These are phyloP conservation scores for Salinomyces thailandicus DNA, from an alignment of 2,329 filamentous ascomycete species.

Conservation along the genomic window DNA sequence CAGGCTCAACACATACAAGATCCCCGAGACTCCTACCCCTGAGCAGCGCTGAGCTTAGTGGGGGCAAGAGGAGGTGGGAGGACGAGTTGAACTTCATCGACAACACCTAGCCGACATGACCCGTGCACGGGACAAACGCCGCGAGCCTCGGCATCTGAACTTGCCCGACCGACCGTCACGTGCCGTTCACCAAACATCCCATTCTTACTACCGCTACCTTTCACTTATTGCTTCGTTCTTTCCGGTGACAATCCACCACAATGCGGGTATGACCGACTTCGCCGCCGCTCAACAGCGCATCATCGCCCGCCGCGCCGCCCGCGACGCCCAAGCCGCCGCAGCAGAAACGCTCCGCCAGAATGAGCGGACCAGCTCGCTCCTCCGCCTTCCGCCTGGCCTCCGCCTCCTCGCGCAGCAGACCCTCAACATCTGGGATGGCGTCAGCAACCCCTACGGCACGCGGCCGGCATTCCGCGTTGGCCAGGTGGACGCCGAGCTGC, in stretches of 20 bases:
- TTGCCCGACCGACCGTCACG: no score
- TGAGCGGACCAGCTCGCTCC: slow-evolving; percentile 27
- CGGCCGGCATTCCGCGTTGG: slow-evolving; percentile 83
- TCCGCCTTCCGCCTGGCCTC: slow-evolving; percentile 47
- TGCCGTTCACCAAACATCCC: no score
- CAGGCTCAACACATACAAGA: no score
- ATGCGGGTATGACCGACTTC: slow-evolving; percentile 52
- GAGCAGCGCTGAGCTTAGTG: no score
- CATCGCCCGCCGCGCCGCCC: slow-evolving; percentile 64
- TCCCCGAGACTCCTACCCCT: no score
- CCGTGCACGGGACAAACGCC: no score
- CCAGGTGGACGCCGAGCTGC: slow-evolving; percentile 87
- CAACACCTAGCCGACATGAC: no score
- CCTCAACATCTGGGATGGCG: slow-evolving; percentile 50
- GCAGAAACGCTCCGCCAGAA: slow-evolving; percentile 45
- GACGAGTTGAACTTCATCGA: no score
- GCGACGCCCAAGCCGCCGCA: slow-evolving; percentile 46
- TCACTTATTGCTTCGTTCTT: no score
- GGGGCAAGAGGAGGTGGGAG: no score
- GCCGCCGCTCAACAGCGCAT: slow-evolving; percentile 82
- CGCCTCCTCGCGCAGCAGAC: slow-evolving; percentile 31
- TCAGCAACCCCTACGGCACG: slow-evolving; percentile 66
- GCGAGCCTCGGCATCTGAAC: no score
- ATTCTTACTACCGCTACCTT: no score
- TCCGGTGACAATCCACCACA: neutral